These are phyloP conservation scores for Recurvomyces mirabilis DNA, from an alignment of 495 filamentous ascomycete species.

Conservation along the genomic window DNA sequence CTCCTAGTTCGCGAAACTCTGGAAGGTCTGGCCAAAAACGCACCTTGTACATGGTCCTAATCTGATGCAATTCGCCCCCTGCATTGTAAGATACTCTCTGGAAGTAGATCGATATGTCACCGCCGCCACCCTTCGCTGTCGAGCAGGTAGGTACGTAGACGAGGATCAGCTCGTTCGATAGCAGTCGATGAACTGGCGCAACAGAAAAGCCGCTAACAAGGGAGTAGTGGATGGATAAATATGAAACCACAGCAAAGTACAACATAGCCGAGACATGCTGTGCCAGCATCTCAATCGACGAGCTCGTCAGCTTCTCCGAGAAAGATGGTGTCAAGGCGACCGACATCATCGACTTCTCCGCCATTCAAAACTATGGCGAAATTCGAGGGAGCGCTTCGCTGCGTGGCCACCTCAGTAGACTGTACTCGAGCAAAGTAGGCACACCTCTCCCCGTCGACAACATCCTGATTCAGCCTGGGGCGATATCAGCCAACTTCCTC, in stretches of 20 bases:
- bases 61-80: no score
- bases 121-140: constrained; percentile 50
- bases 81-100: no score
- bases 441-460: constrained; percentile 49
- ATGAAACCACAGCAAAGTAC: constrained; percentile 62
- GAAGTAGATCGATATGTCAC: constrained; percentile 12
- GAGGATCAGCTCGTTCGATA: not conserved
- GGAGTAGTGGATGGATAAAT: constrained; percentile 75
- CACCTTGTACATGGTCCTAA: no score
- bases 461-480: constrained; percentile 67
- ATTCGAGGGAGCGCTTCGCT: constrained; percentile 59
- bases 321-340: constrained; percentile 32
- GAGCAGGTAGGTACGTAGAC: constrained; percentile 48
- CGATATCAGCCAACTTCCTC: constrained; percentile 75
- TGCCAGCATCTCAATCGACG: constrained; percentile 65
- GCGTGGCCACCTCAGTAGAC: constrained; percentile 48
- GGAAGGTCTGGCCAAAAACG: no score
- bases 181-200: not conserved
- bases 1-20: no score
- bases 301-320: constrained; percentile 50
- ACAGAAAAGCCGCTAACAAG: not conserved
- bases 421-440: constrained; percentile 48
- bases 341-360: constrained; percentile 33
- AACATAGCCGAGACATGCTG: constrained; percentile 85
- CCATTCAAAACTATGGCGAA: constrained; percentile 55